Percentiles rank a stretch among this genome's conserved stretches.
Evolutionary conservation across 1,284 basidiomycete species (phyloP).

Genomic region (Ceratorhiza oryzae-sativae): DNA sequence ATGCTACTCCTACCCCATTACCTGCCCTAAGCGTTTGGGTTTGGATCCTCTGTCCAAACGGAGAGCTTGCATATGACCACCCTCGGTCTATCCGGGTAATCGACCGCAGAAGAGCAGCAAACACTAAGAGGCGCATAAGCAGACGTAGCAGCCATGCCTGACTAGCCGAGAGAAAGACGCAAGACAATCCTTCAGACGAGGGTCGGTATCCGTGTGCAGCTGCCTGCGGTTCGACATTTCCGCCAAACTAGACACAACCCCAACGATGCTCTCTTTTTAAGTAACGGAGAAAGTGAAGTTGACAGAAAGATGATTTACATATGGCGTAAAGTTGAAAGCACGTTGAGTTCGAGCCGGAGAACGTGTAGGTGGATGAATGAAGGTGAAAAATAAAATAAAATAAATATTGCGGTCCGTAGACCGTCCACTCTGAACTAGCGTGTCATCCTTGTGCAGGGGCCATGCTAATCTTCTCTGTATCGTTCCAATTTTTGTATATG

Average conservation of each 20-base stretch:
- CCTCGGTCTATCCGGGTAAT: no score
- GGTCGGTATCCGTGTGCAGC: background rate
- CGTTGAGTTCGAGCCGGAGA: no score
- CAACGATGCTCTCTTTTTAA: no score
- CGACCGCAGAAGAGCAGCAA: no score
- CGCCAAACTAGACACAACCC: no score
- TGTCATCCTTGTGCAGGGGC: constrained; percentile 38
- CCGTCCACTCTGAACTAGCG: constrained; percentile 39
- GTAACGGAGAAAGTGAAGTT: no score
- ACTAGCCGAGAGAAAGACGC: no score
- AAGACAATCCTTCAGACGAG: background rate
- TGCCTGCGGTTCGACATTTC: background rate
- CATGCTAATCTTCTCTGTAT: constrained; percentile 38
- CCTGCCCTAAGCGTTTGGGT: background rate
- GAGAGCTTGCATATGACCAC: no score
- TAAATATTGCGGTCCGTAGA: constrained; percentile 37
- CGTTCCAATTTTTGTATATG: constrained; percentile 39
- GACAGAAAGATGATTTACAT: no score
- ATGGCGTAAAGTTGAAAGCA: no score
- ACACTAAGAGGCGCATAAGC: no score
- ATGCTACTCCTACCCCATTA: background rate
- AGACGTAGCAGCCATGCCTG: background rate
- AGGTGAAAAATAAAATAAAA: background rate
- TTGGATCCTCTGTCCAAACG: background rate
- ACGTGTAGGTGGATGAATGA: no score